Evolutionary conservation across 1,284 basidiomycete species (phyloP).

Genomic region (Moesziomyces aphidis): DNA sequence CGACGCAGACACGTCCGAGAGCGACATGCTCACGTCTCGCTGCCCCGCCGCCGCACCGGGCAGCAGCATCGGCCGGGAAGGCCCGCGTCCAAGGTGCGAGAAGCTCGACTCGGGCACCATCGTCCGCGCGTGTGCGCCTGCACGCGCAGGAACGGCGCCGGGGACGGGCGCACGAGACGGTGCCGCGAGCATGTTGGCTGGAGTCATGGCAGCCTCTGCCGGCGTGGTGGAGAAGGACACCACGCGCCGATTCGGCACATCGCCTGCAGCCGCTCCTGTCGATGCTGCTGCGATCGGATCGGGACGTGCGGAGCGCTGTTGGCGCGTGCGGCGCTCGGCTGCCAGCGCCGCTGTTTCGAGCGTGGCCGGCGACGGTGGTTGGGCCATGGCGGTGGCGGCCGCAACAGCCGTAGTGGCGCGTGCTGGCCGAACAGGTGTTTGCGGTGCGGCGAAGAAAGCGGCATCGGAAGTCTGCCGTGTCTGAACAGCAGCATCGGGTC

Average conservation of each 20-base stretch:
- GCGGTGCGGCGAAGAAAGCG: not conserved
- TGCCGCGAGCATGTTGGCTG: not conserved
- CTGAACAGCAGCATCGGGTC: not conserved
- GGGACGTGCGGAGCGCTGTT: not conserved
- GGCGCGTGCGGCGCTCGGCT: not conserved
- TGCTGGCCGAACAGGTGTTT: constrained; percentile 3
- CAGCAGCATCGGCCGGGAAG: not conserved
- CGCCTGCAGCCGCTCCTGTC: not conserved
- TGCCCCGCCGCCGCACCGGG: too few species aligned
- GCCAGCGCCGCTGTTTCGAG: constrained; percentile 1
- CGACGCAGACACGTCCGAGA: not conserved
- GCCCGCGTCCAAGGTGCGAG: not conserved
- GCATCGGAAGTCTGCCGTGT: too few species aligned
- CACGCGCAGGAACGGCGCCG: not conserved
- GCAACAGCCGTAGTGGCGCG: not conserved
- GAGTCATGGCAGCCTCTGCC: not conserved
- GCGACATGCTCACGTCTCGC: not conserved
- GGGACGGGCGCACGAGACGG: too few species aligned
- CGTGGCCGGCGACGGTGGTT: not conserved
- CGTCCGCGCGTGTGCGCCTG: not conserved
- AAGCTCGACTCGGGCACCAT: not conserved
- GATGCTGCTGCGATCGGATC: not conserved
- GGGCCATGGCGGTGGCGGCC: not conserved
- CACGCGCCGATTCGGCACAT: not conserved
- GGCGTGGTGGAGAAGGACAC: constrained; percentile 8